Evolutionary conservation across 495 filamentous ascomycete genomes (phyloP), one percentile per base, ranked within the genome.

Genomic region (Xylaria intraflava): DNA sequence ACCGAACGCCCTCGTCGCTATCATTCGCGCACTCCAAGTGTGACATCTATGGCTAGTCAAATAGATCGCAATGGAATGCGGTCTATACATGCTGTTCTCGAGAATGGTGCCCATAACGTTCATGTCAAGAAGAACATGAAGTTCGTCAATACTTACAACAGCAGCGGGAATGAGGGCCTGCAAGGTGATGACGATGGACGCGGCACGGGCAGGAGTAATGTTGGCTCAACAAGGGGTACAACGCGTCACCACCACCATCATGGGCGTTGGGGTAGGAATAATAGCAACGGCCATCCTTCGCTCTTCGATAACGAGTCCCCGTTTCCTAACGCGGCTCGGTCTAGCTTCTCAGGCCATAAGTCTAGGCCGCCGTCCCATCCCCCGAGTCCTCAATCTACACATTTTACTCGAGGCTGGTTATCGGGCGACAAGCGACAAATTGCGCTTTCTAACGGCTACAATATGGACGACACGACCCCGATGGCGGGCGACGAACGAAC

Each of bases 91-190:
- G 58, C 72, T 50, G 75, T 80, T 42, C 68, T 88, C 51, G 81
- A 90, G 45, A 82, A 78, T 64, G 75, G 77, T 16, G 73, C 79
- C n/a, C 85, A 84, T 48, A 82, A 78, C 42, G 77, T 90, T 16
- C 78, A 81, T 6, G 82, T 85, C 54, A 96, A 96, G 73, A 88
- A 88, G 68, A 95, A 87, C 69, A 97, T 97, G 93, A 97, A 98
- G 62, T 97, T 97, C 61, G 86, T 88, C n/a, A 94, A 88, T 68
- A 88, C 87, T 52, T 83, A 84, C 33, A 87, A 83, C 53, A 27
- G 70, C 58, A 79, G 71, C 55, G 79, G 72, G 49, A 75, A 78
- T 35, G 85, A 89, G 46, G 79, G 77, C 30, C 76, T 82, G 11
- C 67, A 64, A n/a, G 75, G 73, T 22, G 86, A 90, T 6, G 76